A percentile compares a stretch with the other conserved stretches of the same genome.
Evolutionary conservation across 768 basidiomycete species (phyloP).

Genomic region (Obba rivulosa): DNA sequence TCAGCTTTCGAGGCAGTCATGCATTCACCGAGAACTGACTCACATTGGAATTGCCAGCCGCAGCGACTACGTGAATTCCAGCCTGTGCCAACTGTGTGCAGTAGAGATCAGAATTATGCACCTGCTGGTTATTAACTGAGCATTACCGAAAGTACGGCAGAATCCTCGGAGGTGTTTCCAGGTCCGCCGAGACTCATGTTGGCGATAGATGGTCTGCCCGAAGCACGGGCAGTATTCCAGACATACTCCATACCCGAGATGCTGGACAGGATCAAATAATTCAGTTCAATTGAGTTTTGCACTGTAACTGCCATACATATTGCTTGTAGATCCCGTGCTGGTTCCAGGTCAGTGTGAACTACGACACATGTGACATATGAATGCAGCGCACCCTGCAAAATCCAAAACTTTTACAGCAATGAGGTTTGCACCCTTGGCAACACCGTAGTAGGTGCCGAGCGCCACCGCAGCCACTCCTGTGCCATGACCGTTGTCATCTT

Average conservation of each 20-base stretch:
- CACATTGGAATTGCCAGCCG: background rate
- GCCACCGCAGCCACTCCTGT: background rate
- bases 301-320: constrained; percentile 28
- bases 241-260: constrained; percentile 23
- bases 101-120: no score
- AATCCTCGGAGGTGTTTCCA: constrained; percentile 15
- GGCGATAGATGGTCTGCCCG: constrained; percentile 14
- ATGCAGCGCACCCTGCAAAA: constrained; percentile 25
- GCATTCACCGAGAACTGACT: background rate
- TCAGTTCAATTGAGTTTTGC: constrained; percentile 20
- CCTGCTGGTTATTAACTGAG: no score
- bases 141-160: constrained; percentile 17
- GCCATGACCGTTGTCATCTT: background rate
- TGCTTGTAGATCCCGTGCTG: constrained; percentile 33
- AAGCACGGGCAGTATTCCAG: constrained; percentile 5
- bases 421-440: constrained; percentile 27
- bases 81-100: background rate
- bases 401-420: constrained; percentile 40
- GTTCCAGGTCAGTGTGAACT: constrained; percentile 28
- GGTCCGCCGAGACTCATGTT: constrained; percentile 20
- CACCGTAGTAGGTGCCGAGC: constrained; percentile 24
- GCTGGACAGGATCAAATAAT: constrained; percentile 1
- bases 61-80: constrained; percentile 8
- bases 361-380: constrained; percentile 8
- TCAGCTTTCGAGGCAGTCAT: constrained; percentile 13